These are phyloP conservation scores for Penicillium macrosclerotiorum DNA, from an alignment of 495 filamentous ascomycete genomes.

Conservation along the genomic window DNA sequence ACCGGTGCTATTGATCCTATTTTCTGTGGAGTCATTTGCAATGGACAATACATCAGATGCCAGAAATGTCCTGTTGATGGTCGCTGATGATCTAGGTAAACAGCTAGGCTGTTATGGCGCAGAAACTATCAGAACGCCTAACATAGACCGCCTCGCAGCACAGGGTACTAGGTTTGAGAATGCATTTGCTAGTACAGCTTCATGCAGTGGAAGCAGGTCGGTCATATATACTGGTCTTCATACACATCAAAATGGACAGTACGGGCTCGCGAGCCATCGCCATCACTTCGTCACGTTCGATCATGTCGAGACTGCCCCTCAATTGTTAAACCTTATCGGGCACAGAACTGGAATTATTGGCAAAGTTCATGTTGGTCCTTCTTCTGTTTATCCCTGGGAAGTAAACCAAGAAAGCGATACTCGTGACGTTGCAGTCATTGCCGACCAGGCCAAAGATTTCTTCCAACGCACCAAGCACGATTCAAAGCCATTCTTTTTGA, in stretches of 20 bases:
- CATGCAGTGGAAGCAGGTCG: constrained; percentile 43
- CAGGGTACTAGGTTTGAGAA: constrained; percentile 33
- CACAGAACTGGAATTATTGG: constrained; percentile 45
- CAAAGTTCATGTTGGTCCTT: constrained; percentile 47
- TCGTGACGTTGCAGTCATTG: constrained; percentile 29
- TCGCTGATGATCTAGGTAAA: constrained; percentile 45
- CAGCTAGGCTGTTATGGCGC: constrained; percentile 39
- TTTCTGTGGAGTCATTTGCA: too few relatives aligned
- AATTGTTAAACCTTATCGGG: constrained; percentile 30
- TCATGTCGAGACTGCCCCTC: constrained; percentile 39
- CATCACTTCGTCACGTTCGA: constrained; percentile 44
- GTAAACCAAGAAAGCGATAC: constrained; percentile 35
- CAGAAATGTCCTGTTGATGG: constrained; percentile 37
- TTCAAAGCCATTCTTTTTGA: constrained; percentile 37
- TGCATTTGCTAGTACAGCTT: constrained; percentile 46
- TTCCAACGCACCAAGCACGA: constrained; percentile 28
- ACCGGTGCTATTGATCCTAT: too few relatives aligned
- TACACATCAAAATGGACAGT: constrained; percentile 48
- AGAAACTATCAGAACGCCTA: constrained; percentile 29
- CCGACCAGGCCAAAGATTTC: constrained; percentile 34
- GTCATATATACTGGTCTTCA: constrained; percentile 47
- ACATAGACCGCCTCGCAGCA: constrained; percentile 36
- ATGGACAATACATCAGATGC: background rate
- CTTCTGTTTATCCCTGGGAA: constrained; percentile 39
- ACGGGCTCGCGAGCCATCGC: constrained; percentile 32